phyloP scores from a whole-genome alignment of 129 eudicot genomes.

The Artemisia argyi region DNA sequence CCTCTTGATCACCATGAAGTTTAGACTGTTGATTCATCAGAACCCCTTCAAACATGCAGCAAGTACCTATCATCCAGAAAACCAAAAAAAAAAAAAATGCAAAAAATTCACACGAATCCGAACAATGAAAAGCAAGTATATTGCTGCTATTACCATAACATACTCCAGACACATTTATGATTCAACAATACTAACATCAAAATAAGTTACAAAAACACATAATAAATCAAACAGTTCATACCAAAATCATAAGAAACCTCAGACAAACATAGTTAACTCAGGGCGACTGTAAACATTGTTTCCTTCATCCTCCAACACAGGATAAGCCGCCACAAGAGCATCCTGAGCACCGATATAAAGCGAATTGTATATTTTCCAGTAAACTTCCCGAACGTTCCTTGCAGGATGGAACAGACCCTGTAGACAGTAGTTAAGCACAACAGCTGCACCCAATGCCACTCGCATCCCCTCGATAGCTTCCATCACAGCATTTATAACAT shows the following conservation, averaged over 20 bases:
- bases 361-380: constrained; percentile 94
- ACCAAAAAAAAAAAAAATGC: not conserved
- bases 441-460: constrained; percentile 91
- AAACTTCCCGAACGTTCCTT: constrained; percentile 93
- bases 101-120: not conserved
- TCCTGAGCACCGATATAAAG: constrained; percentile 94
- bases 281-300: constrained; percentile 74
- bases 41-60: not conserved
- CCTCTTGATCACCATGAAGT: constrained; percentile 3
- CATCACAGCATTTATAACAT: constrained; percentile 90
- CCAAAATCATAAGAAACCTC: constrained; percentile 18
- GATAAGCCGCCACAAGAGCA: constrained; percentile 92
- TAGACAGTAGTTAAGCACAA: constrained; percentile 81
- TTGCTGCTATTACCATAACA: not conserved
- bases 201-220: constrained; percentile 4
- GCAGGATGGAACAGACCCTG: constrained; percentile 98
- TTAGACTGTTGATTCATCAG: not conserved
- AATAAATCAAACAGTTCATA: constrained; percentile 7
- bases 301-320: constrained; percentile 80
- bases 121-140: not conserved
- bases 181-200: constrained; percentile 21
- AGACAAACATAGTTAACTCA: constrained; percentile 77
- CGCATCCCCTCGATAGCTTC: constrained; percentile 99
- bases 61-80: constrained; percentile 1
- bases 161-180: not conserved